Conservation (phyloP, 305 asterid genomes). For the Lippia alba region DNA sequence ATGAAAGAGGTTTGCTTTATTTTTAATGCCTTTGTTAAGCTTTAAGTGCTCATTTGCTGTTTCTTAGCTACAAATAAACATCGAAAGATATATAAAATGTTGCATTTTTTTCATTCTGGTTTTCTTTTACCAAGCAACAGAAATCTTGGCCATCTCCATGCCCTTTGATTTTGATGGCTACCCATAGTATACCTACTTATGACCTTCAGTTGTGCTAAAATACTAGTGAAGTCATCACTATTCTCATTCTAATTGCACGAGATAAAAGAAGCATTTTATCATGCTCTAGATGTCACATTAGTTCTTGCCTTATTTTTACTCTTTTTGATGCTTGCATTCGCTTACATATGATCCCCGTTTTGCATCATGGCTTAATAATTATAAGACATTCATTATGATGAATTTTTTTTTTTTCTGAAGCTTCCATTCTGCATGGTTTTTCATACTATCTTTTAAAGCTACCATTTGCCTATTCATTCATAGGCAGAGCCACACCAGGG, state of each 20-base stretch:
- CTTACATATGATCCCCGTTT: too few species aligned
- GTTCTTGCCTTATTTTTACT: slow-evolving; percentile 3
- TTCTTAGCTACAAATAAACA: slow-evolving; percentile 18
- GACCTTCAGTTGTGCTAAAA: neutral
- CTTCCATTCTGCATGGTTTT: too few species aligned
- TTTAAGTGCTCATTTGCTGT: slow-evolving; percentile 25
- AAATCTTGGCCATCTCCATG: slow-evolving; percentile 11
- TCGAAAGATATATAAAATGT: slow-evolving; percentile 3
- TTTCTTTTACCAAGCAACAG: neutral
- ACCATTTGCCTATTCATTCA: too few species aligned
- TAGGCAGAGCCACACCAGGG: too few species aligned
- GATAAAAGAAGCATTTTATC: slow-evolving; percentile 6
- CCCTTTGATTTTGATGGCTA: neutral
- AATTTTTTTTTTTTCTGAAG: neutral
- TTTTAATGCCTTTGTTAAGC: slow-evolving; percentile 9
- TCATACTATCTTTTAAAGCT: too few species aligned
- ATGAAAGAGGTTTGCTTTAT: slow-evolving; percentile 69
- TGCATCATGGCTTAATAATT: neutral
- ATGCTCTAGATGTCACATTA: slow-evolving; percentile 14
- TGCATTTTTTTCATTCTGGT: slow-evolving; percentile 18
- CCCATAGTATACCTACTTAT: slow-evolving; percentile 10
- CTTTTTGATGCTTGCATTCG: neutral
- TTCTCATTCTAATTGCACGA: slow-evolving; percentile 13
- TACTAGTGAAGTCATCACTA: neutral
- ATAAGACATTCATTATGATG: slow-evolving; percentile 4